A percentile compares a stretch with the other conserved stretches of the same genome.
These are phyloP conservation scores for Trichoderma citrinoviride DNA, from an alignment of 2,329 filamentous ascomycete species.

Conservation along the genomic window DNA sequence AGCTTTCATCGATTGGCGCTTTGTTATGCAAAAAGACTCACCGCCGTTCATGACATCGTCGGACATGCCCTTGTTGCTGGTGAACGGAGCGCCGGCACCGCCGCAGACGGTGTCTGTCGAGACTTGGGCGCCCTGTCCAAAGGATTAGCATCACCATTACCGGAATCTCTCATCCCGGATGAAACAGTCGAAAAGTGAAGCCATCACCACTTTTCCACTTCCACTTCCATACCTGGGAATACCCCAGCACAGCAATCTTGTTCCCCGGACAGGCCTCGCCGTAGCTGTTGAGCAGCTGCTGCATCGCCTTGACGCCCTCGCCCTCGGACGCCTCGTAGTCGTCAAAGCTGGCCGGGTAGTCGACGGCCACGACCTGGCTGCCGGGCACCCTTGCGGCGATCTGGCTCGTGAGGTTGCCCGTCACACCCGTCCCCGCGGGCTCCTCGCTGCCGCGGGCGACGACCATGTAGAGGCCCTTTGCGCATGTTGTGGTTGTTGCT, in stretches of 20 bases:
- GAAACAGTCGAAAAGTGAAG: not conserved
- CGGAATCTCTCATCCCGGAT: not conserved
- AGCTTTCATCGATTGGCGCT: not conserved
- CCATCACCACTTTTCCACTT: not conserved
- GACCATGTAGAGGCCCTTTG: conserved; percentile 40
- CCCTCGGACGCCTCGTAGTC: conserved; percentile 37
- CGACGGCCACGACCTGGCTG: conserved; percentile 36
- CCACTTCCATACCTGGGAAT: conserved; percentile 37
- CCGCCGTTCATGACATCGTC: conserved; percentile 35
- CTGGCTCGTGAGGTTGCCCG: conserved; percentile 34
- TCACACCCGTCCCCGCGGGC: conserved; percentile 34
- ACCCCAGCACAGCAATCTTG: conserved; percentile 43
- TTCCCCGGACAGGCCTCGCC: conserved; percentile 37
- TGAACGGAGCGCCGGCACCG: conserved; percentile 31
- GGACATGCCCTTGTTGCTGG: conserved; percentile 28
- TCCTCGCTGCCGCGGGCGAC: conserved; percentile 41
- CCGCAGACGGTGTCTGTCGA: conserved; percentile 41
- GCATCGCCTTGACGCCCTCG: conserved; percentile 35
- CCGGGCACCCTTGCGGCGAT: conserved; percentile 36
- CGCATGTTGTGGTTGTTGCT: conserved; percentile 30
- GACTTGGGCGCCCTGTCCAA: conserved; percentile 39
- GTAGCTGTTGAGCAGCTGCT: conserved; percentile 34
- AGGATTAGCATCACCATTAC: not conserved
- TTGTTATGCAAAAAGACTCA: conserved; percentile 25
- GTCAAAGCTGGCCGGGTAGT: conserved; percentile 40